Evolutionary conservation across 2,329 filamentous ascomycete species (phyloP), one percentile per base, ranked within the genome.

Genomic region (Sporothrix humicola): DNA sequence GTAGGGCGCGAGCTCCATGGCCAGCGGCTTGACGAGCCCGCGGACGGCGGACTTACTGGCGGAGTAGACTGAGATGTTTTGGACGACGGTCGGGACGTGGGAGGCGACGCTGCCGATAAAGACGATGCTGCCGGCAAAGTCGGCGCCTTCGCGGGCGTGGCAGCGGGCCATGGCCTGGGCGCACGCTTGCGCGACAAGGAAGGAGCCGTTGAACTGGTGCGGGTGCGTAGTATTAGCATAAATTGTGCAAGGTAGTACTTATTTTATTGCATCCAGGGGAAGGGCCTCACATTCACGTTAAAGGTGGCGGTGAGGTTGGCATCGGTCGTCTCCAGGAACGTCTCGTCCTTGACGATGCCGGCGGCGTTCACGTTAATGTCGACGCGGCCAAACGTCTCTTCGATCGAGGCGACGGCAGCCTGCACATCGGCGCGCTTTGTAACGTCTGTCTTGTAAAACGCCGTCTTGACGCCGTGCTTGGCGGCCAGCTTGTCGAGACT

Each of bases 1-100:
- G 72, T 78, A 76, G 44, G 77, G 59, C 12, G 73, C 73, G 2
- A 71, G 63, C 52, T 74, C 73, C 69, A 74, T 61, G 48, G 73
- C 77, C 46, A 79, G 73, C 13, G 78, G 76, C 52, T 79, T 78
- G 59, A 78, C 76, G 7, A 80, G 74, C 2, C 77, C 77, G 48
- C 74, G 74, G 12, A 80, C 75, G 31, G 77, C 79, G 12, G 76
- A 54, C 76, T 79, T 80, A 58, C 79, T 80, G 58, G 80, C 79
- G 54, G 77, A 44, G 31, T 63, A 63, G 31, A 63, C 59, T 17
- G 31, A 46, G 9, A 63, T 63, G 59, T 63, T 63, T 26, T 63
- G 59, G 31, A 63, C 59, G 31, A 42, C 31, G 8, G 59, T 63
- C 15, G 54, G 54, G 7, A 58, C 20, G 54, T 58, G 54, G 20